Percentiles rank a stretch among this genome's conserved stretches.
Evolutionary conservation across 225 moss, liverwort and hornwort genomes (phyloP).

Genomic region (Sphagnum tenellum): DNA sequence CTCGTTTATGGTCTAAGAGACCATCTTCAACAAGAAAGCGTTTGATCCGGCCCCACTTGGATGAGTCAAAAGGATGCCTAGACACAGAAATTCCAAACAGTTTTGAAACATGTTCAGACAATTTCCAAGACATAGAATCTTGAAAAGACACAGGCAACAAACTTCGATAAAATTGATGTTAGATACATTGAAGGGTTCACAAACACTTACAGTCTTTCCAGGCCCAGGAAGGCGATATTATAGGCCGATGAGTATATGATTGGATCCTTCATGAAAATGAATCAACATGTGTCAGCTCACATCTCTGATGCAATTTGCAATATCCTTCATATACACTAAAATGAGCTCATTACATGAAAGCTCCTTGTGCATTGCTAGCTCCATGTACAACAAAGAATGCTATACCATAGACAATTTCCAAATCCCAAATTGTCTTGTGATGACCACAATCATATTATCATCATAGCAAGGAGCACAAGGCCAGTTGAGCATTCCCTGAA

Average conservation of each 20-base stretch:
- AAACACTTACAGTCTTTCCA: conserved; percentile 81
- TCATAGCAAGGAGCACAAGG: no score
- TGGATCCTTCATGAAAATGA: conserved; percentile 52
- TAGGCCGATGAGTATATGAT: conserved; percentile 76
- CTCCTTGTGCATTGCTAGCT: no score
- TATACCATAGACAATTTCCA: no score
- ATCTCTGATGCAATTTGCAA: no score
- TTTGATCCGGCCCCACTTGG: conserved; percentile 86
- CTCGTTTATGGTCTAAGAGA: conserved; percentile 35
- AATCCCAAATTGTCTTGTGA: no score
- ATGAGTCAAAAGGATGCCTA: conserved; percentile 95
- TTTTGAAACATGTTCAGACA: background rate
- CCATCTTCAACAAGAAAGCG: conserved; percentile 52
- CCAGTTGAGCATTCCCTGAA: no score
- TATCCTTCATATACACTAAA: no score
- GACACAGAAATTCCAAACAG: no score
- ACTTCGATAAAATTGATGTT: background rate
- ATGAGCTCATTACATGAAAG: no score
- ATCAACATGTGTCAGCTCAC: background rate
- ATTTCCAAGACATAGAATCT: background rate
- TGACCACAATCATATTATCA: no score
- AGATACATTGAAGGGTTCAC: background rate
- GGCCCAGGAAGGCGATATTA: conserved; percentile 86
- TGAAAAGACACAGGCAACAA: background rate
- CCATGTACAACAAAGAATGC: no score